Base-by-base conservation (phyloP, 139 green algal species). In the Picochlorum sp. region DNA sequence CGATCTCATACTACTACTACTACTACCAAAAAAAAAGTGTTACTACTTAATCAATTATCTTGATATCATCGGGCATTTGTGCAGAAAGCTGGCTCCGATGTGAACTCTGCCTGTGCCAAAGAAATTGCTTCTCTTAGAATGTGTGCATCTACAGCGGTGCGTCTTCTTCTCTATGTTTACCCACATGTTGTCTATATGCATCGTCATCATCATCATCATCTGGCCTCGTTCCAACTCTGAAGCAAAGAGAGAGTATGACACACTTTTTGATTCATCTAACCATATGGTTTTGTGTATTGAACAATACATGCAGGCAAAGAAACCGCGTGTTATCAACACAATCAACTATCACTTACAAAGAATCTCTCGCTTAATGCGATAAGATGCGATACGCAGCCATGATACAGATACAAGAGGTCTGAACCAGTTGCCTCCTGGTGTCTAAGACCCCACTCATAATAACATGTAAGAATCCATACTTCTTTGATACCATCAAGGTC, bases 291-390 rank as follows among this genome's bases (percentile, higher is more conserved):
- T 30, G 28, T 30, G 28, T 30, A 30, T 30, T 30, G 28, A 30
- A 30, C 0, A 30, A 30, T 30, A 30, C 28, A 30, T 30, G 51
- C 20, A 59, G 51, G 63, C 69, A 14, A 66, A 41, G 45, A 55
- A 50, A 44, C 63, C 63, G n/a, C 71, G 61, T 11, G 51, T 62
- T 20, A 47, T 38, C 16, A 67, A n/a, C 20, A 76, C 63, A 1
- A 72, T 76, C 13, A 76, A 76, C 20, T 73, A 67, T 52, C 69
- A 76, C 49, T n/a, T 76, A 30, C 63, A 71, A 21, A 62, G 69
- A 34, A 59, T 69, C 3, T 65, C 62, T 32, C 13, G 62, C 9
- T n/a, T 61, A 30, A 68, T 67, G 64, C 45, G 6, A 37, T 81
- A 18, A 54, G 16, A 30, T 10, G 44, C 5, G 13, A 58, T 34